Conservation (phyloP, 805 yeast genomes). For the Kuraishia borneana region DNA sequence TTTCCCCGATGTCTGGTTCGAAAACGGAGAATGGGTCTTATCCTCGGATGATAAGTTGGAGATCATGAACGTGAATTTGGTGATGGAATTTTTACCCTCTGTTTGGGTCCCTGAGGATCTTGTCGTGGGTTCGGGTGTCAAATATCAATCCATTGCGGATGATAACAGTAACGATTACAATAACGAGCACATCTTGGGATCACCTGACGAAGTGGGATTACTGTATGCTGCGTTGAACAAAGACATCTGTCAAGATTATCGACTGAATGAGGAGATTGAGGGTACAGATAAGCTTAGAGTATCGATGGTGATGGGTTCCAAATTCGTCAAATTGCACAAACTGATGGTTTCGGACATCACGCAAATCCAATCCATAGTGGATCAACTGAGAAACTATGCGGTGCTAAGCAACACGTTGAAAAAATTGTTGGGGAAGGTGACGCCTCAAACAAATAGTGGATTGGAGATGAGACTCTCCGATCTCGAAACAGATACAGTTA, state of each 20-base stretch:
- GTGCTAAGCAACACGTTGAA: neutral
- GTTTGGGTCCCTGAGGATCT: conserved; percentile 22
- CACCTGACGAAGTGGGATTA: neutral
- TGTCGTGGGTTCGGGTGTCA: conserved; percentile 10
- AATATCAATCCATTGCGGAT: conserved; percentile 13
- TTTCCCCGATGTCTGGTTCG: conserved; percentile 12
- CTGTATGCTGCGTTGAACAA: neutral
- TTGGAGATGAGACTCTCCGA: neutral
- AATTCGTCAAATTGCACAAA: conserved; percentile 4
- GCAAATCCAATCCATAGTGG: conserved; percentile 1
- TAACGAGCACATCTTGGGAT: neutral
- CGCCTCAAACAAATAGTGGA: neutral
- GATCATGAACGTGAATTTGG: conserved; percentile 7
- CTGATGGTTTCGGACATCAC: conserved; percentile 1
- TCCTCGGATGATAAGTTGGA: conserved; percentile 9
- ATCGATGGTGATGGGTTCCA: conserved; percentile 1
- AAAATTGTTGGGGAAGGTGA: neutral
- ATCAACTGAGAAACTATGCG: conserved; percentile 4
- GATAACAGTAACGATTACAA: conserved; percentile 9
- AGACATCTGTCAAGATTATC: neutral
- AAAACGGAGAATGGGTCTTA: conserved; percentile 14
- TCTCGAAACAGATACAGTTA: neutral
- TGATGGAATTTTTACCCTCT: conserved; percentile 18
- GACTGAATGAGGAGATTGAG: neutral
- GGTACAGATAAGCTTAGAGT: neutral